Evolutionary conservation across 1,284 basidiomycete genomes (phyloP), one percentile per base, ranked within the genome.

Genomic region (Ustilago vetiveriae): DNA sequence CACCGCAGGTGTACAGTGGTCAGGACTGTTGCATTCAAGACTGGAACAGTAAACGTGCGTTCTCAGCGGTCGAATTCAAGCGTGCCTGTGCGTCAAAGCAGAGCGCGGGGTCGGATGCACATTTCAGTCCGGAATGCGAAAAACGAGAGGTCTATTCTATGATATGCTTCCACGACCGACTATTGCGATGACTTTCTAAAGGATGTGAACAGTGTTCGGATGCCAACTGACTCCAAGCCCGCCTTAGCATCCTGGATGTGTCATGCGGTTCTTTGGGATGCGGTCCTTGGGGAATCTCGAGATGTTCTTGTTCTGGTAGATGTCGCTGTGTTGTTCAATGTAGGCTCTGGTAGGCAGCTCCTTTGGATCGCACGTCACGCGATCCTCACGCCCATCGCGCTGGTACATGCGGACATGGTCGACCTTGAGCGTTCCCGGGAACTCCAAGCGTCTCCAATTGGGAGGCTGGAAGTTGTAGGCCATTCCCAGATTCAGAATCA

Each of bases 291-390:
- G 57, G 57, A 60, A 81, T 5, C 54, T 41, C 3, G 73, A 73
- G 24, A 78, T 47, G 55, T 82, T 82, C 19, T 57, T 68, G 68
- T 82, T 82, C 26, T 47, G 52, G 59, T 82, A 82, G 13, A 82
- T 40, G 13, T 80, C 78, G 29, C 47, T 30, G 38, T 82, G 73
- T 7, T 65, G 39, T 23, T 66, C 39, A 45, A 82, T 82, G 49
- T 82, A 82, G 35, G 79, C 39, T 0, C 63, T 52, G 2, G 79
- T 81, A 2, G 79, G 79, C 40, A 76, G 62, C 40, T 81, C 78
- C 19, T 60, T 33, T 2, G 79, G 79, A 46, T 80, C 74, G 45
- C 79, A 81, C 13, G 56, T 46, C 30, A 75, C 54, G 10, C 69
- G 53, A 32, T 62, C 57, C 3, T 46, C 30, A 29, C 70, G 64